Conservation (phyloP, 352 stramenopile species). For the Pythium vanterpoolii region DNA sequence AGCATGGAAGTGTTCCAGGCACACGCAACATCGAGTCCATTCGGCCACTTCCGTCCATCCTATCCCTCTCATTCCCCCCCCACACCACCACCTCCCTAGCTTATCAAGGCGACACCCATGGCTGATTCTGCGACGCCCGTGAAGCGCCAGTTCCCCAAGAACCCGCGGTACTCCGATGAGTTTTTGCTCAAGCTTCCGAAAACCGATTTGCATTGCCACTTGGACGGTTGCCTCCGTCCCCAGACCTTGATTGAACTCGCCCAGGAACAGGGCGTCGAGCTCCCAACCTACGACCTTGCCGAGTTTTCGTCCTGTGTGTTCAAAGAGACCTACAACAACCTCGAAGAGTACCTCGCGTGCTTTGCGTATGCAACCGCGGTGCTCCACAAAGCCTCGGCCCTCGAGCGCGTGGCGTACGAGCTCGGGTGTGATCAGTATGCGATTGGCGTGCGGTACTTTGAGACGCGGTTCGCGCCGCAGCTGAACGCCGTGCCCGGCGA, state of each 20-base stretch:
- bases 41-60: too few relatives aligned
- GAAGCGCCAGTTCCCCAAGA: constrained; percentile 46
- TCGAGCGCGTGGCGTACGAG: constrained; percentile 87
- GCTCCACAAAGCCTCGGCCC: constrained; percentile 45
- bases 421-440: constrained; percentile 76
- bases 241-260: constrained; percentile 84
- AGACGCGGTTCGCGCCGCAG: constrained; percentile 85
- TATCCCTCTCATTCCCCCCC: neutral
- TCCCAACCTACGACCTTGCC: constrained; percentile 74
- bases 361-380: constrained; percentile 77
- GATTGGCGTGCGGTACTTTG: constrained; percentile 82
- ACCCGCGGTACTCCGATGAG: constrained; percentile 57
- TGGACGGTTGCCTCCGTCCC: constrained; percentile 80
- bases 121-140: neutral
- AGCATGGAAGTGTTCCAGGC: too few relatives aligned
- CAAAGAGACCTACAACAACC: constrained; percentile 71
- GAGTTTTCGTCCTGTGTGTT: constrained; percentile 66
- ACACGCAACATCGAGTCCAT: too few relatives aligned
- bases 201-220: constrained; percentile 85
- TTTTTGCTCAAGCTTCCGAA: constrained; percentile 74
- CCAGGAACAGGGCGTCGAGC: constrained; percentile 53
- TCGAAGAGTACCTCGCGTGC: constrained; percentile 85
- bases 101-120: neutral
- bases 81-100: neutral
- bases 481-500: constrained; percentile 59